phyloP scores from a whole-genome alignment of 2,329 filamentous ascomycete species.

The Xylaria multiplex region DNA sequence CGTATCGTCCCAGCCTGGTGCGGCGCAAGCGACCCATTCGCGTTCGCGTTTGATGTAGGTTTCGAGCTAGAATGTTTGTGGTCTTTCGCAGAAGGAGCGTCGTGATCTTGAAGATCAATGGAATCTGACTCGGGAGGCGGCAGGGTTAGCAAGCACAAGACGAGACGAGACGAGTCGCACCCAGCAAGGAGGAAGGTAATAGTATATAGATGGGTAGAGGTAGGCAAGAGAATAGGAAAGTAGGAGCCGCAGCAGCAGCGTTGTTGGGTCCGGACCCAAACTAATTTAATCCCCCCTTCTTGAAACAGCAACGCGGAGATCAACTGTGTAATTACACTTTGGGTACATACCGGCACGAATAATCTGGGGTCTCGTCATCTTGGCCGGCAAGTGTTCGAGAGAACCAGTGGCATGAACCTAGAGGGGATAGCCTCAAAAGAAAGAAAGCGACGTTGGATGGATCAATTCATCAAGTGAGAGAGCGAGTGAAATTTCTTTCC shows the following conservation, averaged over 20 bases:
- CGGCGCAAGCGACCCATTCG: conserved; percentile 67
- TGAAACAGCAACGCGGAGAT: conserved; percentile 28
- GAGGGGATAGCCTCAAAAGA: conserved; percentile 28
- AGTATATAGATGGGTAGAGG: conserved; percentile 14
- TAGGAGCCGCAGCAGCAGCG: not conserved
- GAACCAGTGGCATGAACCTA: conserved; percentile 46
- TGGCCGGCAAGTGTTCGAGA: conserved; percentile 48
- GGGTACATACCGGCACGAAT: conserved; percentile 66
- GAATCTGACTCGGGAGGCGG: conserved; percentile 71
- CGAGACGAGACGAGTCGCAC: conserved; percentile 20
- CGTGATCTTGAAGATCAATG: conserved; percentile 89
- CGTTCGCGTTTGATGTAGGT: conserved; percentile 54
- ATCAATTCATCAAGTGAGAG: conserved; percentile 34
- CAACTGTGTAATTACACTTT: conserved; percentile 29
- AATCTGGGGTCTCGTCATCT: conserved; percentile 69
- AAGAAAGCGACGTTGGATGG: conserved; percentile 28
- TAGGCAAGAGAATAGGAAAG: conserved; percentile 14
- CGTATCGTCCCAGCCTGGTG: conserved; percentile 89
- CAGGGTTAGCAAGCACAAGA: conserved; percentile 45
- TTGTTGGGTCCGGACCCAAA: conserved; percentile 20
- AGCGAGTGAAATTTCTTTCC: conserved; percentile 32
- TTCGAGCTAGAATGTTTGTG: conserved; percentile 69
- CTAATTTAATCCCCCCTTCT: conserved; percentile 41
- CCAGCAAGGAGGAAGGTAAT: not conserved
- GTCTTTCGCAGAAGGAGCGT: conserved; percentile 84